phyloP scores from a whole-genome alignment of 306 rosid genomes.

The Sesbania bispinosa region DNA sequence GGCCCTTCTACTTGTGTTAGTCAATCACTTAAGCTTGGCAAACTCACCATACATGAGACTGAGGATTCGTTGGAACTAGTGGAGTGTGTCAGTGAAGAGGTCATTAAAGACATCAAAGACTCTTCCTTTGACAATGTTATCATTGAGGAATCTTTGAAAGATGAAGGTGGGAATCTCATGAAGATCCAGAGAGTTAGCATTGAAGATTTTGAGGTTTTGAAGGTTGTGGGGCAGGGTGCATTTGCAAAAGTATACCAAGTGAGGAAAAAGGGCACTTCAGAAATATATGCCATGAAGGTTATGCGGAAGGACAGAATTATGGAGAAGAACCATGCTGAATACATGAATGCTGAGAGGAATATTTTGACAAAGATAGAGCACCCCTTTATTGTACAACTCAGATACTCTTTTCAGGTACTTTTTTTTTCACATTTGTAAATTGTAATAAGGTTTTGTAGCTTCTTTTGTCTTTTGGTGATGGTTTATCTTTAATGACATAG shows the following conservation, averaged over 20 bases:
- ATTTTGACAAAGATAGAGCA: slow-evolving; percentile 83
- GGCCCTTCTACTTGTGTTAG: slow-evolving; percentile 84
- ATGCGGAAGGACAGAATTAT: slow-evolving; percentile 95
- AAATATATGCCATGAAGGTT: slow-evolving; percentile 97
- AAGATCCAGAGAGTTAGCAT: slow-evolving; percentile 57
- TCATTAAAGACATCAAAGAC: slow-evolving; percentile 38
- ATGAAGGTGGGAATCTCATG: slow-evolving; percentile 30
- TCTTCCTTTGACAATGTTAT: slow-evolving; percentile 21
- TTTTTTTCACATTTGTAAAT: slow-evolving; percentile 3
- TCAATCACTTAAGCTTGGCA: slow-evolving; percentile 72
- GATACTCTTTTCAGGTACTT: slow-evolving; percentile 93
- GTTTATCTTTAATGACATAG: not conserved
- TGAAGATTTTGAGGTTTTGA: slow-evolving; percentile 88
- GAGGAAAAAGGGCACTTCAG: slow-evolving; percentile 83
- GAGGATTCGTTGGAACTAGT: slow-evolving; percentile 50
- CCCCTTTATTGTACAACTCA: slow-evolving; percentile 82
- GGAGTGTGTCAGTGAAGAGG: slow-evolving; percentile 32
- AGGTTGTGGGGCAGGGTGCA: slow-evolving; percentile 98
- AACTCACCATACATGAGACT: slow-evolving; percentile 62
- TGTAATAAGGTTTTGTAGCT: not conserved
- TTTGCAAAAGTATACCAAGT: slow-evolving; percentile 96
- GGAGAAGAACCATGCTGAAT: slow-evolving; percentile 95
- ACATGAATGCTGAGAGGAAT: slow-evolving; percentile 98
- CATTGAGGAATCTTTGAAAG: slow-evolving; percentile 34
- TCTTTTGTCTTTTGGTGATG: not conserved